These are phyloP conservation scores for Cucurbitaria berberidis DNA, from an alignment of 2,329 filamentous ascomycete species.

Conservation along the genomic window DNA sequence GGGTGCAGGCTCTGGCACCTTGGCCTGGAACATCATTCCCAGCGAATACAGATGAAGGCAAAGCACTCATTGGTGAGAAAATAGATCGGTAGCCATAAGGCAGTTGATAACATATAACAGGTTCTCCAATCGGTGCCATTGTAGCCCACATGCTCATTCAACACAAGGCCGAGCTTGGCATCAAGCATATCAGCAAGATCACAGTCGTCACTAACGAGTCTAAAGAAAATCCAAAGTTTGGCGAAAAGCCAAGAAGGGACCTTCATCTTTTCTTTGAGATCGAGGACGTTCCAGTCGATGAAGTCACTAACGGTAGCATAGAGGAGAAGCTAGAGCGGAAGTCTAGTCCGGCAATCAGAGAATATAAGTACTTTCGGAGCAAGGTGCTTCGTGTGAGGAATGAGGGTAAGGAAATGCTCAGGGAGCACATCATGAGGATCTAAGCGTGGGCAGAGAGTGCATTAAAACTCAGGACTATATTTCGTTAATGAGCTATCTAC, in stretches of 20 bases:
- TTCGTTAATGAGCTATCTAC: no score
- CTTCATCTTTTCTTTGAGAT: slow-evolving; percentile 24
- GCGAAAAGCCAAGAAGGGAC: neutral
- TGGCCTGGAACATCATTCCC: slow-evolving; percentile 30
- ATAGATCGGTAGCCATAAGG: neutral
- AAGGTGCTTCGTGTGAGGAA: neutral
- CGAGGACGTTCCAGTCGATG: slow-evolving; percentile 14
- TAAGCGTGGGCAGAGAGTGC: neutral
- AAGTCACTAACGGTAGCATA: neutral
- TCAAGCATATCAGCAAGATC: slow-evolving; percentile 23
- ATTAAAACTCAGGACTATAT: neutral
- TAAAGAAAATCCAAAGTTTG: neutral
- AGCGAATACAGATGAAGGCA: slow-evolving; percentile 17
- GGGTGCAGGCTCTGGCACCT: neutral
- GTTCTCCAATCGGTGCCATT: slow-evolving; percentile 26
- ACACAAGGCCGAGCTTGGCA: slow-evolving; percentile 25
- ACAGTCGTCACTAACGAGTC: slow-evolving; percentile 12
- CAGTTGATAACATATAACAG: slow-evolving; percentile 1
- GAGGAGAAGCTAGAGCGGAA: neutral
- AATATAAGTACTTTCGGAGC: neutral
- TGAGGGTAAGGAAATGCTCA: neutral
- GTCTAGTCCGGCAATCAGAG: no score
- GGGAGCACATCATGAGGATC: neutral
- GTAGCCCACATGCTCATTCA: slow-evolving; percentile 19
- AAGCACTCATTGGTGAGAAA: slow-evolving; percentile 27